Conservation (phyloP, 106 monocot species). For the Dioscorea alata region DNA sequence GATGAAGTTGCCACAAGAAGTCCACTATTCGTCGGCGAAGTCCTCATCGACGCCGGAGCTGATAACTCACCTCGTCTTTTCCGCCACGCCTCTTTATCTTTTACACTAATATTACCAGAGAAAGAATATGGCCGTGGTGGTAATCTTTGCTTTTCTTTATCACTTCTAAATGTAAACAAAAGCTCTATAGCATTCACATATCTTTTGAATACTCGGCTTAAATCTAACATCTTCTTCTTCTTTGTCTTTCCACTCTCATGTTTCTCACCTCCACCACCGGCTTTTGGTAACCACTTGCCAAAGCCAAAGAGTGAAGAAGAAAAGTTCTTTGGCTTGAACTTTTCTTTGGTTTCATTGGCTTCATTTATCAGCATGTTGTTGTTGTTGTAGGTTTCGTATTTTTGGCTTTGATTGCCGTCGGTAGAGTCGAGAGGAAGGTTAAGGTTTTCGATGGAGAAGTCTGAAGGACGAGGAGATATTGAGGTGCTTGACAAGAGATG, state of each 20-base stretch:
- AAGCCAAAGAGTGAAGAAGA: constrained; percentile 23
- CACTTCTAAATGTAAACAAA: constrained; percentile 16
- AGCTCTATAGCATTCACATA: constrained; percentile 33
- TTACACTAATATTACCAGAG: constrained; percentile 29
- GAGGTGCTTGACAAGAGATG: constrained; percentile 26
- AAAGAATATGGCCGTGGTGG: constrained; percentile 53
- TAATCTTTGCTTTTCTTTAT: constrained; percentile 21
- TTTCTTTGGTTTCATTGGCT: constrained; percentile 11
- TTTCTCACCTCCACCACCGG: neutral
- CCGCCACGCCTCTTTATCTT: constrained; percentile 16
- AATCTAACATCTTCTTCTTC: constrained; percentile 15
- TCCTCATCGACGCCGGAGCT: constrained; percentile 65
- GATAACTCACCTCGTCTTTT: constrained; percentile 46
- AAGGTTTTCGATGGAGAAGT: constrained; percentile 20
- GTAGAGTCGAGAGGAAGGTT: neutral
- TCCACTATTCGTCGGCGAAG: constrained; percentile 79
- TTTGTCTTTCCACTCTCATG: constrained; percentile 25
- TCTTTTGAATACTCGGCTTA: constrained; percentile 40
- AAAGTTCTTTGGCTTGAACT: constrained; percentile 12
- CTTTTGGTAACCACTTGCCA: constrained; percentile 19
- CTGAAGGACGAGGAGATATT: constrained; percentile 18
- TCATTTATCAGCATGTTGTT: too few species aligned
- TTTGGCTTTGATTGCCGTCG: too few species aligned
- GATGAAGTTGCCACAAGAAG: constrained; percentile 31
- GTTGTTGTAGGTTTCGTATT: too few species aligned